These are phyloP conservation scores for Suillus fuscotomentosus DNA, from an alignment of 768 basidiomycete species.

Conservation along the genomic window DNA sequence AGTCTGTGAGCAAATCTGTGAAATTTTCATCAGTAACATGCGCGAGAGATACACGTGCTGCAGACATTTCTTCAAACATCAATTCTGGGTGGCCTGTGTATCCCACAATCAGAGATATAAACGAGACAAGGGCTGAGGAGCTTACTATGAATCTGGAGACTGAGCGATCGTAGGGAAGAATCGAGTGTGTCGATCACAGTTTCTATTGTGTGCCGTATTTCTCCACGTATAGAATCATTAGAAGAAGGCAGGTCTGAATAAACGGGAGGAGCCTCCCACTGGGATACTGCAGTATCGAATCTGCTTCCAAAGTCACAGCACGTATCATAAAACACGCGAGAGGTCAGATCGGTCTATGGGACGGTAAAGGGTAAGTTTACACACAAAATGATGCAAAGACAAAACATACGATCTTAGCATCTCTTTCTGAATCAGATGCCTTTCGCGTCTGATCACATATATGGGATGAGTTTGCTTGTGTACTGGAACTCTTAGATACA, in stretches of 20 bases:
- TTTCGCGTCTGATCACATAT: background rate
- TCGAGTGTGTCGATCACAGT: constrained; percentile 49
- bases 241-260: constrained; percentile 32
- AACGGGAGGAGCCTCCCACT: constrained; percentile 38
- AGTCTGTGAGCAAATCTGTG: constrained; percentile 69
- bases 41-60: constrained; percentile 11
- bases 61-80: constrained; percentile 62
- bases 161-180: constrained; percentile 57
- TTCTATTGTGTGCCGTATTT: constrained; percentile 55
- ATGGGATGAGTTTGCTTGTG: background rate
- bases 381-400: background rate
- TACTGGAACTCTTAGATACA: background rate
- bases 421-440: background rate
- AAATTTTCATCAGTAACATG: constrained; percentile 8
- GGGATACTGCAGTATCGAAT: constrained; percentile 26
- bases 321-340: constrained; percentile 35
- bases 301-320: constrained; percentile 44
- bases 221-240: constrained; percentile 17
- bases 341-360: constrained; percentile 10
- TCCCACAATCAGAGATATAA: constrained; percentile 8
- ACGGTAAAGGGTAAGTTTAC: constrained; percentile 1
- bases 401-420: background rate
- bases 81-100: constrained; percentile 62
- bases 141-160: constrained; percentile 72
- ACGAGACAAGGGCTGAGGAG: constrained; percentile 1